Evolutionary conservation across 2,329 filamentous ascomycete species (phyloP).

Genomic region (Aureobasidium namibiae): DNA sequence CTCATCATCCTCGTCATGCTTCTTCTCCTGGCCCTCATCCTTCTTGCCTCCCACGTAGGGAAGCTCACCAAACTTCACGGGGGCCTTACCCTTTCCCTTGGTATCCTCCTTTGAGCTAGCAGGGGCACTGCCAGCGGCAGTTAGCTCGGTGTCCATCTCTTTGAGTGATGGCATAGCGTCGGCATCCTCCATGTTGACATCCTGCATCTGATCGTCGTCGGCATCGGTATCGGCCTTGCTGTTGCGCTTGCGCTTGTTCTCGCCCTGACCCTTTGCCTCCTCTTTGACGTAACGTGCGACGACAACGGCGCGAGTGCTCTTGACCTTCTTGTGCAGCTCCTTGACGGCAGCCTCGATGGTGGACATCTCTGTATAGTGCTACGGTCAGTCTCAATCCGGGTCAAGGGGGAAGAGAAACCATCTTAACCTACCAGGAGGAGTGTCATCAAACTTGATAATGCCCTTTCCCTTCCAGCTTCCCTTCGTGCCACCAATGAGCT

Average conservation of each 20-base stretch:
- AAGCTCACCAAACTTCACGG: not conserved
- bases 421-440: not conserved
- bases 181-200: not conserved
- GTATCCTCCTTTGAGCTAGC: too few species aligned
- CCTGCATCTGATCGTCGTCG: not conserved
- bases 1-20: not conserved
- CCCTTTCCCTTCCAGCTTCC: not conserved
- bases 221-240: not conserved
- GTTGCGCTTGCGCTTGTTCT: not conserved
- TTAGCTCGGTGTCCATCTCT: not conserved
- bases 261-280: not conserved
- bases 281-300: not conserved
- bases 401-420: not conserved
- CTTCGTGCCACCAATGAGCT: not conserved
- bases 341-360: not conserved
- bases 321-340: not conserved
- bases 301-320: not conserved
- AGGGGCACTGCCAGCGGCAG: not conserved
- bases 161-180: not conserved
- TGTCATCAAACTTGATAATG: not conserved
- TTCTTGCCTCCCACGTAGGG: not conserved
- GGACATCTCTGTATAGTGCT: not conserved
- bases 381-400: not conserved
- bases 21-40: not conserved
- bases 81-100: not conserved